A percentile compares a stretch with the other conserved stretches of the same genome.
Evolutionary conservation across 768 basidiomycete species (phyloP).

Genomic region (Lentinula guzmanii): DNA sequence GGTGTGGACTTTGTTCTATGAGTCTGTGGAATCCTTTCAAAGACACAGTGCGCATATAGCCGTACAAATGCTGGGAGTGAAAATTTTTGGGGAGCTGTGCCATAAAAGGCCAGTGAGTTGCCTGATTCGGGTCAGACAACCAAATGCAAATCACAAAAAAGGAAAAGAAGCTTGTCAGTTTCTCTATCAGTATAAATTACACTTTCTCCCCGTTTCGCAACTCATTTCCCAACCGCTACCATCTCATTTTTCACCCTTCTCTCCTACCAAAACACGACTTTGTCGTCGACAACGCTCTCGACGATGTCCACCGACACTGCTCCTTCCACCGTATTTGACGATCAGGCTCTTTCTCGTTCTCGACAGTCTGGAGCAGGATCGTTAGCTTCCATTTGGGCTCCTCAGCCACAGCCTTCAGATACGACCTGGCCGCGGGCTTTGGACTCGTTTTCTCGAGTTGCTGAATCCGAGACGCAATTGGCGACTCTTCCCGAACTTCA

Average conservation of each 20-base stretch:
- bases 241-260: not conserved
- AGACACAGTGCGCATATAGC: not conserved
- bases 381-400: constrained; percentile 74
- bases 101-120: not conserved
- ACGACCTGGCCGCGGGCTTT: constrained; percentile 63
- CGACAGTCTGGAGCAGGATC: constrained; percentile 9
- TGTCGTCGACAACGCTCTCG: constrained; percentile 1
- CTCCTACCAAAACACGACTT: not conserved
- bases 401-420: constrained; percentile 66
- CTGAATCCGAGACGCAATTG: constrained; percentile 32
- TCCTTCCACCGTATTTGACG: not conserved
- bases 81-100: not conserved
- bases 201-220: not conserved
- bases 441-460: constrained; percentile 52
- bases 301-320: constrained; percentile 5
- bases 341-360: constrained; percentile 3
- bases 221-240: constrained; percentile 1
- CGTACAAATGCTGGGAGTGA: not conserved
- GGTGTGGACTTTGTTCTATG: not conserved
- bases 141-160: not conserved
- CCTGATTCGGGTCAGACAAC: not conserved
- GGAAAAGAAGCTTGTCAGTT: not conserved
- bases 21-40: not conserved
- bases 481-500: constrained; percentile 19
- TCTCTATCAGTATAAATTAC: constrained; percentile 3